Conservation (phyloP, 768 basidiomycete species). For the Tylopilus sp. region DNA sequence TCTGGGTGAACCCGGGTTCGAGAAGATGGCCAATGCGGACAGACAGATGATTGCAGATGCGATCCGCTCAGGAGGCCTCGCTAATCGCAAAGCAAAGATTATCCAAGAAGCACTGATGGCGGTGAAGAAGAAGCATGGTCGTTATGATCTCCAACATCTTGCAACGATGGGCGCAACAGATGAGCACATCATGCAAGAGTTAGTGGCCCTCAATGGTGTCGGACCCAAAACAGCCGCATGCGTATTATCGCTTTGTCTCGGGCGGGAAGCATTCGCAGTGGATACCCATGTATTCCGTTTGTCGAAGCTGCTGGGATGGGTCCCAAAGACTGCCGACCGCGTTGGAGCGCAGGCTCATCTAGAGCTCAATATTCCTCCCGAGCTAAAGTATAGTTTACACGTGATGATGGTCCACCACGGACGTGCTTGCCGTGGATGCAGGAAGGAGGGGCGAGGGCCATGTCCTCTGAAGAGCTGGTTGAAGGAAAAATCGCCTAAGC, state of each 20-base stretch:
- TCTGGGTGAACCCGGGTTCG: slow-evolving; percentile 41
- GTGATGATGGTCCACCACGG: slow-evolving; percentile 60
- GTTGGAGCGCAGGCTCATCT: slow-evolving; percentile 56
- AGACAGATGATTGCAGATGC: slow-evolving; percentile 43
- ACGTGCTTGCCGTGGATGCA: slow-evolving; percentile 52
- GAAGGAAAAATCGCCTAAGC: slow-evolving; percentile 21
- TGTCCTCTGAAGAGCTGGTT: slow-evolving; percentile 39
- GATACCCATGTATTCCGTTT: slow-evolving; percentile 62
- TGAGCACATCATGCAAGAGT: slow-evolving; percentile 52
- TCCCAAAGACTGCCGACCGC: slow-evolving; percentile 42
- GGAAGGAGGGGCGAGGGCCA: slow-evolving; percentile 29
- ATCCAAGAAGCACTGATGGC: slow-evolving; percentile 47
- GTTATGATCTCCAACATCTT: slow-evolving; percentile 58
- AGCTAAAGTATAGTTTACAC: slow-evolving; percentile 56
- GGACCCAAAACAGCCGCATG: slow-evolving; percentile 65
- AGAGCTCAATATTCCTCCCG: slow-evolving; percentile 46
- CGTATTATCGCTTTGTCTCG: slow-evolving; percentile 58
- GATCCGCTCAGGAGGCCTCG: slow-evolving; percentile 53
- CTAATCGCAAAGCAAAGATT: slow-evolving; percentile 54
- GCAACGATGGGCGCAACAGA: slow-evolving; percentile 32
- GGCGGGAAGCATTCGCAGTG: slow-evolving; percentile 58
- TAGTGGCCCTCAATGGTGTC: slow-evolving; percentile 54
- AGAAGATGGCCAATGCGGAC: slow-evolving; percentile 44
- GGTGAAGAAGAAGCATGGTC: slow-evolving; percentile 45
- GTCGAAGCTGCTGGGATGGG: slow-evolving; percentile 43